These are phyloP conservation scores for Phytophthora rubi DNA, from an alignment of 352 stramenopile species.

Conservation along the genomic window DNA sequence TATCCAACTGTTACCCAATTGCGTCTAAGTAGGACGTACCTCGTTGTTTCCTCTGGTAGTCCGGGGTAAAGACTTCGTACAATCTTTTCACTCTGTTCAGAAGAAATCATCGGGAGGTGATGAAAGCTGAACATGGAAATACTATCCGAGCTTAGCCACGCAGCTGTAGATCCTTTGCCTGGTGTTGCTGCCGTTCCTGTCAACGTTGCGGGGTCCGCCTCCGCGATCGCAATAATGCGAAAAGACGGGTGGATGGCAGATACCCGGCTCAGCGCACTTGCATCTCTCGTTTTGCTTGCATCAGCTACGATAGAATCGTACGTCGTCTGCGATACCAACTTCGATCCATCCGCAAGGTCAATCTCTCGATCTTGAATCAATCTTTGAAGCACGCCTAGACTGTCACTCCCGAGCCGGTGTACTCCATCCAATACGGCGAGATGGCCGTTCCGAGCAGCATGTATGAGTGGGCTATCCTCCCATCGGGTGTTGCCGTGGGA, in stretches of 20 bases:
- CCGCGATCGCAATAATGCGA: slow-evolving; percentile 87
- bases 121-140: slow-evolving; percentile 87
- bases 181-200: slow-evolving; percentile 34
- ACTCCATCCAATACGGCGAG: slow-evolving; percentile 93
- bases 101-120: slow-evolving; percentile 47
- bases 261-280: slow-evolving; percentile 36
- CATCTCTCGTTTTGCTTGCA: slow-evolving; percentile 20
- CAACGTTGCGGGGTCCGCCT: slow-evolving; percentile 51
- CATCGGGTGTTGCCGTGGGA: slow-evolving; percentile 89
- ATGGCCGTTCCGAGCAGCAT: slow-evolving; percentile 85
- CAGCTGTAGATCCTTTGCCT: slow-evolving; percentile 54
- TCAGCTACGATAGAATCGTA: slow-evolving; percentile 53
- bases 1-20: background rate
- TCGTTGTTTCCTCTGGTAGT: slow-evolving; percentile 59
- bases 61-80: slow-evolving; percentile 57
- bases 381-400: slow-evolving; percentile 86
- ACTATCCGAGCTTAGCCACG: slow-evolving; percentile 80
- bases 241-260: slow-evolving; percentile 89
- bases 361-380: slow-evolving; percentile 91
- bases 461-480: slow-evolving; percentile 92
- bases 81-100: slow-evolving; percentile 54
- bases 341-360: slow-evolving; percentile 89
- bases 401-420: slow-evolving; percentile 92
- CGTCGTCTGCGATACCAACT: slow-evolving; percentile 69
- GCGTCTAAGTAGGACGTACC: slow-evolving; percentile 40